Conservation (phyloP, 768 basidiomycete genomes). For the Tricholoma sp. region DNA sequence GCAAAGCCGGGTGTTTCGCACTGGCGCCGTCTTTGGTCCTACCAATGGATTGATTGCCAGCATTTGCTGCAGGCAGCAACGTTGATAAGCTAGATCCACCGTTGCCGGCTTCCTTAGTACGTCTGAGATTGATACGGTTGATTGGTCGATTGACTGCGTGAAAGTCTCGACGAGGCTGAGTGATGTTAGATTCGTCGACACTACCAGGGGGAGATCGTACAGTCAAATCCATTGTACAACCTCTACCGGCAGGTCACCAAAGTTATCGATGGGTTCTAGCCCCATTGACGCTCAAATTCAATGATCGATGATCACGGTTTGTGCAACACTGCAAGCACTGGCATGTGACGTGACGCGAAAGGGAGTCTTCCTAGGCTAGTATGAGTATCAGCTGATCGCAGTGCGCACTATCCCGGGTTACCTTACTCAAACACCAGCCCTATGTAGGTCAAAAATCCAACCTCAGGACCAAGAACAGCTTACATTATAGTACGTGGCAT, state of each 20-base stretch:
- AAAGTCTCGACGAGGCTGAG: slow-evolving; percentile 27
- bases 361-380: too few relatives aligned
- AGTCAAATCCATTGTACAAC: slow-evolving; percentile 30
- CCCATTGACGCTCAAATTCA: too few relatives aligned
- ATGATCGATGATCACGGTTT: too few relatives aligned
- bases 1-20: slow-evolving; percentile 25
- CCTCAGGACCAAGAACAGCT: not conserved
- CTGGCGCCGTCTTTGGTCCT: slow-evolving; percentile 35
- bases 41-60: slow-evolving; percentile 43
- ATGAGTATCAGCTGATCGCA: too few relatives aligned
- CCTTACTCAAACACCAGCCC: too few relatives aligned
- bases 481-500: slow-evolving; percentile 10
- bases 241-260: not conserved
- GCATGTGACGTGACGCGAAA: too few relatives aligned
- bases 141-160: slow-evolving; percentile 28
- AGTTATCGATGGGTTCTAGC: not conserved
- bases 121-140: slow-evolving; percentile 53
- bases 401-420: too few relatives aligned
- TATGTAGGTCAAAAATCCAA: not conserved
- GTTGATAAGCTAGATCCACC: slow-evolving; percentile 46
- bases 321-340: too few relatives aligned
- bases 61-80: slow-evolving; percentile 29
- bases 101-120: slow-evolving; percentile 46
- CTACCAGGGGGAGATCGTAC: slow-evolving; percentile 32
- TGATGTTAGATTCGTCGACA: slow-evolving; percentile 52